phyloP scores from a whole-genome alignment of 192 early-diverging fungal species.

The Linnemannia elongata region DNA sequence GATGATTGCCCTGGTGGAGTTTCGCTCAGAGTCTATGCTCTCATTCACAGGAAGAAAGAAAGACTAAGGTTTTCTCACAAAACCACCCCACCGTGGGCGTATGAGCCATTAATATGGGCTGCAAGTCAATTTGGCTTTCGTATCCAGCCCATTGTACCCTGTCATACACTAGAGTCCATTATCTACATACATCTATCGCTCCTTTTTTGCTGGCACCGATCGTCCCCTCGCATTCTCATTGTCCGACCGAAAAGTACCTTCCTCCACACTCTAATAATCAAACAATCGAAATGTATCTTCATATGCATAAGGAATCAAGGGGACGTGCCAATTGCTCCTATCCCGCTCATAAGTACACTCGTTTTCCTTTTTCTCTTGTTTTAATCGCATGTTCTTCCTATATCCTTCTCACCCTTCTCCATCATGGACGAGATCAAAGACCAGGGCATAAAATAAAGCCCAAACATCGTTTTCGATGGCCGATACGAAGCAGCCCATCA shows the following conservation, averaged over 20 bases:
- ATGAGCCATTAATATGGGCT: too few relatives aligned
- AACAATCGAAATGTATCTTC: not conserved
- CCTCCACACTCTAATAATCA: not conserved
- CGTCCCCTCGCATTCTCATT: not conserved
- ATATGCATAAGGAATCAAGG: not conserved
- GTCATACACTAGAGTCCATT: not conserved
- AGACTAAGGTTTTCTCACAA: too few relatives aligned
- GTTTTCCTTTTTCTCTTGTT: not conserved
- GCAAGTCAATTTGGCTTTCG: not conserved
- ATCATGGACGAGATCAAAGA: constrained; percentile 1
- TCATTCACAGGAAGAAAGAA: too few relatives aligned
- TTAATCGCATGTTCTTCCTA: not conserved
- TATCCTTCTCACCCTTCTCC: not conserved
- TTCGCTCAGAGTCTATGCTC: too few relatives aligned
- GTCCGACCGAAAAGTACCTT: not conserved
- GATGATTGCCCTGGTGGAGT: too few relatives aligned
- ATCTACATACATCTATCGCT: not conserved
- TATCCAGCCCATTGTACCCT: not conserved
- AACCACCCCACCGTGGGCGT: too few relatives aligned
- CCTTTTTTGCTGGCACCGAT: not conserved
- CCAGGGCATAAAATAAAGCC: not conserved
- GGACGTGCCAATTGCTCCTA: not conserved
- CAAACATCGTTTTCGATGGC: not conserved
- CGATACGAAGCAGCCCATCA: not conserved
- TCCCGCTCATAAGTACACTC: not conserved